Base-by-base conservation (phyloP, 2,329 filamentous ascomycete species). In the Pyricularia grisea region DNA sequence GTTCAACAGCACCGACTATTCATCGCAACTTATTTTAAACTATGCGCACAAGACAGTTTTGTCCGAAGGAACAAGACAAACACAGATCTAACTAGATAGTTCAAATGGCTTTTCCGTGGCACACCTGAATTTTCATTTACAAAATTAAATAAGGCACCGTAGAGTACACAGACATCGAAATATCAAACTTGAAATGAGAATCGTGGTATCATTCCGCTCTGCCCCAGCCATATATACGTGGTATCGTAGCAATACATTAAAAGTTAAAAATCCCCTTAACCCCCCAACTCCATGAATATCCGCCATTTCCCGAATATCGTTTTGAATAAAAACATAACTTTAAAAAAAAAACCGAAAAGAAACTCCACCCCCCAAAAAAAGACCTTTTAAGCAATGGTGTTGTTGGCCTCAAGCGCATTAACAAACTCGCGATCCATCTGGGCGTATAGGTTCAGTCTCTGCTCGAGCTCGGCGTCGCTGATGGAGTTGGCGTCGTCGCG, bases 391-490 rank as follows among this genome's bases (percentile, higher is more conserved):
- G 7, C 42, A 20, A 31, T 12, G 20, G 66, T 67, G 20, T 61
- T 20, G 68, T 36, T 36, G 3, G 20, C 42, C 11, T 27, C 60
- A 14, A 67, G 58, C 17, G 4, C 60, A 10, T 25, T 60, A 11
- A 65, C 60, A 31, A 36, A 69, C 36, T 67, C 68, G 23, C 31
- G 58, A 50, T 69, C 68, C 60, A 69, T 63, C 17, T 31, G 28
- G 25, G 66, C 68, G 23, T 31, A 69, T 60, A 23, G 4, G 11
- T 17, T 50, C 58, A 69, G 31, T 25, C 60, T 60, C 65, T 30
- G 3, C 66, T 78, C 77, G 65, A 83, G 74, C 71, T 82, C 80
- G 25, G 74, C 77, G 14, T 83, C 76, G 3, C 72, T 76, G 10
- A 72, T 42, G 60, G 67, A 70, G 67, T 36, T 58, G 31, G 31